Evolutionary conservation across 306 rosid species (phyloP), one percentile per base, ranked within the genome.

Genomic region (Fagus sylvatica): DNA sequence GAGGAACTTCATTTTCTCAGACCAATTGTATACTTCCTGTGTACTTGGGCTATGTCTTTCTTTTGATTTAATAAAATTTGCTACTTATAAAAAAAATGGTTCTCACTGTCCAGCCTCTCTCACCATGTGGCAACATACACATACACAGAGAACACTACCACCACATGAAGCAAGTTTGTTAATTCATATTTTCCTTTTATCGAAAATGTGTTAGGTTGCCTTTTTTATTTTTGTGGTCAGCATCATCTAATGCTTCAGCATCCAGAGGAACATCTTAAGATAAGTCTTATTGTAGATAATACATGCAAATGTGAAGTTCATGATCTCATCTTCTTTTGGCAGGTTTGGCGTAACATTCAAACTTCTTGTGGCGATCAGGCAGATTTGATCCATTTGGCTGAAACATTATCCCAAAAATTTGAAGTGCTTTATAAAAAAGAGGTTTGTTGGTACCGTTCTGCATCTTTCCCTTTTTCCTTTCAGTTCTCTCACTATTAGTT

Each of bases 341-440:
- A 95, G 98, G 83, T 95, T 36, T 95, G 98, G 98, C 87, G 85
- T 81, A 89, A 81, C 86, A 84, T 95, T 73, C 92, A 77, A 64
- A 87, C 79, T 88, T 97, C 93, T 77, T 95, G 85, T 82, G 91
- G 87, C 16, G 97, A 95, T 84, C 93, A 95, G 86, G 83, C 92
- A 82, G 97, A 92, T 76, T 87, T 89, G 84, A 88, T 88, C 71
- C 97, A 90, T 75, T 81, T 95, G 85, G 96, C 94, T 56, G 98
- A 95, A 36, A 86, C 87, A 1, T 81, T 95, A 62, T 89, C 97
- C 28, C 76, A 81, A 76, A 92, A 86, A 56, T 95, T 95, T 76
- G 93, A 95, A 79, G 72, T 85, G 17, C 67, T 92, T 70, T 92
- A 89, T 76, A 84, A 89, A 34, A 82, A 82, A 30, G 92, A 95